Evolutionary conservation across 1,284 basidiomycete species (phyloP).

Genomic region (Papiliotrema laurentii): DNA sequence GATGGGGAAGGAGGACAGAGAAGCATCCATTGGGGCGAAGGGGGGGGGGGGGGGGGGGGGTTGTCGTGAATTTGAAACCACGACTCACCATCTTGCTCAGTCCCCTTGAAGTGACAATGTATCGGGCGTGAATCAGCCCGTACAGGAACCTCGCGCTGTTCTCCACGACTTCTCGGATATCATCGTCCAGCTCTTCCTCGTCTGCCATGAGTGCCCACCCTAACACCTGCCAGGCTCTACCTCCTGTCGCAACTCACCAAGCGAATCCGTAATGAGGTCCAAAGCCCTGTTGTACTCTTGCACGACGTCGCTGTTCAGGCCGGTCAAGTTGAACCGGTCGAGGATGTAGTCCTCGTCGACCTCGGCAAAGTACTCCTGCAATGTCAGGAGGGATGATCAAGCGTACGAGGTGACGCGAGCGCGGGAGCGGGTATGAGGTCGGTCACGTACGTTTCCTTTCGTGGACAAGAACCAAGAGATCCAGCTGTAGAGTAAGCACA

Average conservation of each 20-base stretch:
- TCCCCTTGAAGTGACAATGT: conserved; percentile 90
- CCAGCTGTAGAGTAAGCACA: conserved; percentile 67
- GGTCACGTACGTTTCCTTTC: conserved; percentile 47
- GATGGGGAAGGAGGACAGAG: conserved; percentile 19
- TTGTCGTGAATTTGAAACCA: background rate
- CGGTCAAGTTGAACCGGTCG: conserved; percentile 96
- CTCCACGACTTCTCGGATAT: conserved; percentile 59
- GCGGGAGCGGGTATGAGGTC: no score
- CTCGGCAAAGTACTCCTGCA: conserved; percentile 92
- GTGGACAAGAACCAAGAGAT: conserved; percentile 98
- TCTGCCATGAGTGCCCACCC: conserved; percentile 21
- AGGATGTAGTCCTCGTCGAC: conserved; percentile 99
- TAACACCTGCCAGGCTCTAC: background rate
- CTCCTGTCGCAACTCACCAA: conserved; percentile 58
- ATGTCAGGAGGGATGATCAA: background rate
- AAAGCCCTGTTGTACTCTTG: conserved; percentile 90
- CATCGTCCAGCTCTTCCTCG: conserved; percentile 52
- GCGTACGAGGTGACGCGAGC: background rate
- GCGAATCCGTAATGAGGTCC: conserved; percentile 84
- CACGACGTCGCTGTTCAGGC: conserved; percentile 86
- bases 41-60: conserved; percentile 18
- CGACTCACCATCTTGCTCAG: conserved; percentile 84
- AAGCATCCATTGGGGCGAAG: conserved; percentile 6
- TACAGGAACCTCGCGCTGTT: conserved; percentile 86
- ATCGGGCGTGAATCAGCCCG: conserved; percentile 92